Evolutionary conservation across 2,329 filamentous ascomycete species (phyloP).

Genomic region (Xenosphaeropsis pyriputrescens): DNA sequence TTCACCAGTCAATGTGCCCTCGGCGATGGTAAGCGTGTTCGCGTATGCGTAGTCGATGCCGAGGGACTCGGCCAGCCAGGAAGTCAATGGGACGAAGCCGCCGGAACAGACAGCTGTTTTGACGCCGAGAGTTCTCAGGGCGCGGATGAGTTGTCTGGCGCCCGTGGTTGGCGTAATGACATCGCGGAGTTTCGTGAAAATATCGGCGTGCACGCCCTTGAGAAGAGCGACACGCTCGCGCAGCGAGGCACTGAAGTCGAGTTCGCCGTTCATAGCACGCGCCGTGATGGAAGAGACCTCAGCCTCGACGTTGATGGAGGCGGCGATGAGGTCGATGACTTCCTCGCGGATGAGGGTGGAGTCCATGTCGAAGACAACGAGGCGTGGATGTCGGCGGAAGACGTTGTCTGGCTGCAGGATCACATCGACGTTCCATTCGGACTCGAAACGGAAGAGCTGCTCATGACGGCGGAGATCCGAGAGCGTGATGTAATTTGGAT

Average conservation of each 20-base stretch:
- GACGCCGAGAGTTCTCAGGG: slow-evolving; percentile 64
- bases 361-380: slow-evolving; percentile 98
- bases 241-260: slow-evolving; percentile 80
- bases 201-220: slow-evolving; percentile 61
- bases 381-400: slow-evolving; percentile 62
- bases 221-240: slow-evolving; percentile 68
- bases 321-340: slow-evolving; percentile 89
- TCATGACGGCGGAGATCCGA: slow-evolving; percentile 66
- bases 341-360: slow-evolving; percentile 94
- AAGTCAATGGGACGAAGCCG: slow-evolving; percentile 78
- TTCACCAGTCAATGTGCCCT: slow-evolving; percentile 51
- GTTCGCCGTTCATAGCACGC: slow-evolving; percentile 88
- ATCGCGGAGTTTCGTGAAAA: slow-evolving; percentile 65
- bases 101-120: slow-evolving; percentile 86
- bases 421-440: slow-evolving; percentile 79
- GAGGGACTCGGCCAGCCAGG: slow-evolving; percentile 69
- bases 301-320: slow-evolving; percentile 66
- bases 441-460: slow-evolving; percentile 70
- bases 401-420: slow-evolving; percentile 60
- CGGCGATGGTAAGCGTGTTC: slow-evolving; percentile 59
- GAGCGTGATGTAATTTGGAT: slow-evolving; percentile 47
- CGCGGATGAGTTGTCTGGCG: slow-evolving; percentile 57
- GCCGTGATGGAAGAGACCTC: slow-evolving; percentile 81
- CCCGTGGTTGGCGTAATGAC: slow-evolving; percentile 73
- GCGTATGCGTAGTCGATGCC: slow-evolving; percentile 81